Evolutionary conservation across 495 filamentous ascomycete species (phyloP), one percentile per base, ranked within the genome.

Genomic region (Durotheca rogersii): DNA sequence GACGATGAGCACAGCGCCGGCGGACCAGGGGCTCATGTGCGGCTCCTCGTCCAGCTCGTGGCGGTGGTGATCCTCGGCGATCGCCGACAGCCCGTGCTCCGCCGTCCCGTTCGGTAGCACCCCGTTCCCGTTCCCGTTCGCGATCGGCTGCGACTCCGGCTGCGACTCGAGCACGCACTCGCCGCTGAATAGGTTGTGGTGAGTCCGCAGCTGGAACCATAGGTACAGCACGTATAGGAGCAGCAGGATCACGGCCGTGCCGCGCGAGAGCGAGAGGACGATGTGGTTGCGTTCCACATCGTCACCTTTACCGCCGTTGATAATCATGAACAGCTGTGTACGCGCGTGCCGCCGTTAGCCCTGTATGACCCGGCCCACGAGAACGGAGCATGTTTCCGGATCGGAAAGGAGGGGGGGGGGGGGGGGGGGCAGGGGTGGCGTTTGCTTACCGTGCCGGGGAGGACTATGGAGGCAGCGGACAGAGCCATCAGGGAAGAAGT

Each of bases 401-500:
- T n/a, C n/a, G n/a, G n/a, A n/a, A n/a, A n/a, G n/a, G n/a, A n/a
- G n/a, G n/a, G n/a, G n/a, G n/a, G n/a, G n/a, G n/a, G n/a, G n/a
- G n/a, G n/a, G n/a, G n/a, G n/a, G n/a, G n/a, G n/a, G n/a, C n/a
- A n/a, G n/a, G n/a, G n/a, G n/a, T n/a, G n/a, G n/a, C n/a, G n/a
- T n/a, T 33, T 41, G 78, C 81, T 67, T 87, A 94, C 56, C 79
- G 88, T 52, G 74, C 93, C 92, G 0, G 93, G 93, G 50, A 98
- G 90, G 58, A 98, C 95, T 55, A 98, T 77, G 7, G 89, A 93
- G 1, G 92, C 90, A 4, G 87, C 86, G 15, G 93, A 83, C 38
- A 98, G 84, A 2, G 90, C 84, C 92, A 98, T 94, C 15, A 98
- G 74, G 15, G 93, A 97, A 25, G 91, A 94, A 72, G 95, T 97